Percentiles rank a stretch among this genome's conserved stretches.
Evolutionary conservation across 352 stramenopile species (phyloP).

Genomic region (Globisporangium okanoganense): DNA sequence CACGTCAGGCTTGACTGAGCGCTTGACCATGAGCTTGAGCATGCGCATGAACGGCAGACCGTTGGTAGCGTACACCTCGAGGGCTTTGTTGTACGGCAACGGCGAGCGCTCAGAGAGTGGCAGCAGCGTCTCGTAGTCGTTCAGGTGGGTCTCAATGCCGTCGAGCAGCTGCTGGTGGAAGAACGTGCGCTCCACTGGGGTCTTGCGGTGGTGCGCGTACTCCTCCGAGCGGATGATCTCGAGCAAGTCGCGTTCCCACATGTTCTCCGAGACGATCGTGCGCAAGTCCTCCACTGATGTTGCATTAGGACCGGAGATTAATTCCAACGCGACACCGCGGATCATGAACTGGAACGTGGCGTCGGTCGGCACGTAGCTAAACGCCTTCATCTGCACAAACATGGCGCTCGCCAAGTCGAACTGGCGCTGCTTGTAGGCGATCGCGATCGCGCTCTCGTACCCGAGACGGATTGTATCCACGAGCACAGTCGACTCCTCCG

Average conservation of each 20-base stretch:
- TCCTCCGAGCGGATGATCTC: conserved; percentile 51
- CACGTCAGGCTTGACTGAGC: conserved; percentile 37
- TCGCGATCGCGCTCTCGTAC: conserved; percentile 67
- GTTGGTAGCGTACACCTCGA: conserved; percentile 58
- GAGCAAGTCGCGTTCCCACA: conserved; percentile 54
- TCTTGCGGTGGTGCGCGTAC: conserved; percentile 59
- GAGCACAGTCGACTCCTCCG: conserved; percentile 9
- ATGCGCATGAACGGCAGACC: conserved; percentile 47
- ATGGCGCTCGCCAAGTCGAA: conserved; percentile 41
- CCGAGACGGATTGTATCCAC: conserved; percentile 30
- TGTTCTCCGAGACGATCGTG: conserved; percentile 21
- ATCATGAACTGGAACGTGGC: conserved; percentile 49
- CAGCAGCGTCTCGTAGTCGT: conserved; percentile 40
- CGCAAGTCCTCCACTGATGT: conserved; percentile 35
- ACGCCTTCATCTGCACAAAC: conserved; percentile 40
- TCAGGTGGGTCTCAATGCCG: conserved; percentile 38
- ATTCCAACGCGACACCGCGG: conserved; percentile 48
- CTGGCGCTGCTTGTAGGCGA: conserved; percentile 70
- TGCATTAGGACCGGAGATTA: conserved; percentile 20
- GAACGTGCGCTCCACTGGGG: conserved; percentile 34
- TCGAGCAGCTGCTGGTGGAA: conserved; percentile 42
- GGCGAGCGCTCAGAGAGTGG: conserved; percentile 18
- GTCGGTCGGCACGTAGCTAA: conserved; percentile 29
- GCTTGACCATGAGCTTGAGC: conserved; percentile 57
- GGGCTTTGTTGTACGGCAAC: conserved; percentile 55